A percentile compares a stretch with the other conserved stretches of the same genome.
These are phyloP conservation scores for Sporothrix schenckii DNA, from an alignment of 2,329 filamentous ascomycete species.

Conservation along the genomic window DNA sequence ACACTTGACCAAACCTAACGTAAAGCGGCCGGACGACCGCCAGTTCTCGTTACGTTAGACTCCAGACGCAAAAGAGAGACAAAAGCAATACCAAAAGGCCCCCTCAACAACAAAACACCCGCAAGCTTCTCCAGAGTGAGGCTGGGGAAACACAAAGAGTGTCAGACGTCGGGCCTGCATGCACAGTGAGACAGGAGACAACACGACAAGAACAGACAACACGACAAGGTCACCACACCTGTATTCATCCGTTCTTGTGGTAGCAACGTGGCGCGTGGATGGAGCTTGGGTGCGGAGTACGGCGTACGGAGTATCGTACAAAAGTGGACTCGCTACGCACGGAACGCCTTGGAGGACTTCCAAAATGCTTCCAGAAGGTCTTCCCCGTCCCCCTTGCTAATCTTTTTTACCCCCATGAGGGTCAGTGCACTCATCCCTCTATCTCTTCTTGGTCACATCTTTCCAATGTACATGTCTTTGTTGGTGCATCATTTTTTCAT, in stretches of 20 bases:
- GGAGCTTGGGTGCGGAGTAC: too few species aligned
- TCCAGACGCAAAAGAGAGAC: neutral
- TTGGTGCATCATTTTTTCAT: neutral
- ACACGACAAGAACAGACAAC: neutral
- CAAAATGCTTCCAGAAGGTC: conserved; percentile 26
- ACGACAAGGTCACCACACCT: too few species aligned
- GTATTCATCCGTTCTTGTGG: neutral
- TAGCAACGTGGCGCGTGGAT: neutral
- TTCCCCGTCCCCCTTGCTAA: neutral
- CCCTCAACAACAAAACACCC: neutral
- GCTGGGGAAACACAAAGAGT: conserved; percentile 24
- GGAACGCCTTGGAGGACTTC: conserved; percentile 8
- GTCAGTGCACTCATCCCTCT: neutral
- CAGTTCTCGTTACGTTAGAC: neutral
- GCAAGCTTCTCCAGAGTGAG: neutral
- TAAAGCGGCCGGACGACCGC: neutral
- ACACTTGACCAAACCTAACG: neutral
- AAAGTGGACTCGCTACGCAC: conserved; percentile 19
- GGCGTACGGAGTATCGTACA: too few species aligned
- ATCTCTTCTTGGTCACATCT: neutral
- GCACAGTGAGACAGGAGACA: conserved; percentile 9
- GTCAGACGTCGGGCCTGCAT: neutral
- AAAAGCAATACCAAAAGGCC: neutral
- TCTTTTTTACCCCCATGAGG: neutral
- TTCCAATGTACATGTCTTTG: neutral